Percentiles rank a stretch among this genome's conserved stretches.
Evolutionary conservation across 2,329 filamentous ascomycete genomes (phyloP).

Genomic region (Epichloe elymi): DNA sequence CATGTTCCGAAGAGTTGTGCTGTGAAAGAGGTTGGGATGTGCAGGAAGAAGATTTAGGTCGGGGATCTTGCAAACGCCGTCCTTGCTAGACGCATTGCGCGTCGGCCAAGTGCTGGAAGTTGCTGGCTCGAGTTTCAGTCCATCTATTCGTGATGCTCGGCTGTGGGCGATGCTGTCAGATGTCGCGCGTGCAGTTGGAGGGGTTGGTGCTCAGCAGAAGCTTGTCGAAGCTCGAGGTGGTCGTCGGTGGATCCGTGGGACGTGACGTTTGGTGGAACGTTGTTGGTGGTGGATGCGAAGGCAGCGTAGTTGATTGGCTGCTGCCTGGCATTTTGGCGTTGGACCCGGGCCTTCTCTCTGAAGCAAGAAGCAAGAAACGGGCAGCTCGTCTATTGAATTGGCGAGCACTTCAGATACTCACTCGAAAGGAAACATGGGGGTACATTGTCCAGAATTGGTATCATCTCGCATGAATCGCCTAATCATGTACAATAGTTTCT

Average conservation of each 20-base stretch:
- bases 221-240: background rate
- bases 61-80: constrained; percentile 2
- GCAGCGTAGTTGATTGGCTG: background rate
- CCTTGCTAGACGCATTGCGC: constrained; percentile 8
- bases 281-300: background rate
- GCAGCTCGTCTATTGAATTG: background rate
- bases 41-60: background rate
- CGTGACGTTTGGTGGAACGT: background rate
- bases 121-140: background rate
- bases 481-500: background rate
- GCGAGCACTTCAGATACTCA: too few species aligned
- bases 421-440: too few species aligned
- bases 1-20: constrained; percentile 17
- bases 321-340: background rate
- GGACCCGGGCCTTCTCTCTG: background rate
- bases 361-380: background rate
- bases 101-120: background rate
- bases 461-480: background rate
- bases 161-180: background rate
- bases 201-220: background rate
- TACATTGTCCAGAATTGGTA: background rate
- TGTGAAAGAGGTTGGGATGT: background rate
- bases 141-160: background rate
- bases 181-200: background rate
- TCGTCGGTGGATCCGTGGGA: background rate